These are phyloP conservation scores for Penicillium sp. DNA, from an alignment of 2,329 filamentous ascomycete genomes.

Conservation along the genomic window DNA sequence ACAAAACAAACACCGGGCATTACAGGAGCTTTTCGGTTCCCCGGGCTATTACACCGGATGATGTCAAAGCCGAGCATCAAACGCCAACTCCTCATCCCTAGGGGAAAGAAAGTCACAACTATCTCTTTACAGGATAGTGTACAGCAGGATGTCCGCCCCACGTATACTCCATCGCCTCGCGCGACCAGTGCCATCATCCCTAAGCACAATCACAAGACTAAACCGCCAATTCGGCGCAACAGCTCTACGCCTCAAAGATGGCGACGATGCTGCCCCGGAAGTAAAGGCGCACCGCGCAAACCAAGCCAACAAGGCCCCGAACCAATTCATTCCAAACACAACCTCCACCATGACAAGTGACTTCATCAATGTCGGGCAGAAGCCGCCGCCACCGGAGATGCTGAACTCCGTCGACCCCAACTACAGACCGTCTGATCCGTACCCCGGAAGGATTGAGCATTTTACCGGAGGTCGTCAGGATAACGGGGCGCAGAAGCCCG, in stretches of 20 bases:
- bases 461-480: conserved; percentile 65
- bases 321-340: conserved; percentile 63
- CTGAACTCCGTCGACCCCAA: conserved; percentile 55
- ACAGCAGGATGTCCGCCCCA: conserved; percentile 45
- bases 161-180: conserved; percentile 47
- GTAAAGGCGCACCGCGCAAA: conserved; percentile 54
- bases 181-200: conserved; percentile 35
- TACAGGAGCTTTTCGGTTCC: conserved; percentile 21
- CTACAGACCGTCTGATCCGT: conserved; percentile 58
- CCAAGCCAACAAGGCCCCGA: conserved; percentile 57
- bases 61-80: conserved; percentile 37
- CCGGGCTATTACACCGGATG: conserved; percentile 29
- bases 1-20: conserved; percentile 36
- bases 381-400: conserved; percentile 59
- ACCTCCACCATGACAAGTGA: conserved; percentile 63
- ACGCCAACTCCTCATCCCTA: conserved; percentile 11
- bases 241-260: conserved; percentile 40
- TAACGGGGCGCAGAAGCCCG: conserved; percentile 54
- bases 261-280: conserved; percentile 53
- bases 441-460: conserved; percentile 61
- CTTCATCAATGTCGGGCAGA: conserved; percentile 59
- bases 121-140: not conserved
- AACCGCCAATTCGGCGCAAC: conserved; percentile 34
- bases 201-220: conserved; percentile 26
- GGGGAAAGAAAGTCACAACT: conserved; percentile 2